phyloP scores from a whole-genome alignment of 164 flowering plant genomes.

The Liquidambar formosana region DNA sequence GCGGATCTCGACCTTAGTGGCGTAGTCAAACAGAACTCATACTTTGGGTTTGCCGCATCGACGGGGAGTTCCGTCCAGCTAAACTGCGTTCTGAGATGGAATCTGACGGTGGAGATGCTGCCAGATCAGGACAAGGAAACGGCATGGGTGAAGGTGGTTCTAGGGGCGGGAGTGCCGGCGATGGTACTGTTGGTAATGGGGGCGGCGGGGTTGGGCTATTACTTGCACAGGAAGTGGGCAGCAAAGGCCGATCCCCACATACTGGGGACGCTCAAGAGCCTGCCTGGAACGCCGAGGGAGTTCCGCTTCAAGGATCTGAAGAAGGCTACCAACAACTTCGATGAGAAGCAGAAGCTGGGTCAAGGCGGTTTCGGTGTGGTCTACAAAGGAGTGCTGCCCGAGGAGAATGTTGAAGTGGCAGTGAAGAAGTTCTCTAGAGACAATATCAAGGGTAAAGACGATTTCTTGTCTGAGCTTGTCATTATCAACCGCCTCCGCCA shows the following conservation, averaged over 20 bases:
- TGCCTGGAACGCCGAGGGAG: slow-evolving; percentile 65
- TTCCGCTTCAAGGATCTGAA: slow-evolving; percentile 55
- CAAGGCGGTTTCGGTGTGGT: slow-evolving; percentile 80
- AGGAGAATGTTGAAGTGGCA: slow-evolving; percentile 43
- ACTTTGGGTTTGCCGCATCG: too few relatives aligned
- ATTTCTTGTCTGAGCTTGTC: slow-evolving; percentile 74
- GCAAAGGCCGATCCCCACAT: too few relatives aligned
- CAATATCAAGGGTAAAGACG: slow-evolving; percentile 53
- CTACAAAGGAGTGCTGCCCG: slow-evolving; percentile 47
- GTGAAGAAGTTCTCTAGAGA: slow-evolving; percentile 78
- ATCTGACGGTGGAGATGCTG: too few relatives aligned
- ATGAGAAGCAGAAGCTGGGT: slow-evolving; percentile 53
- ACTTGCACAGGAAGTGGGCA: neutral
- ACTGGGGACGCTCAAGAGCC: slow-evolving; percentile 40
- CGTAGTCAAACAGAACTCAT: too few relatives aligned
- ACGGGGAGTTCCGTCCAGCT: too few relatives aligned
- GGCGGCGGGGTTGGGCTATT: too few relatives aligned
- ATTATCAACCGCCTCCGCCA: slow-evolving; percentile 75
- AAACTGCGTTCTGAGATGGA: too few relatives aligned
- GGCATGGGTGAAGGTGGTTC: too few relatives aligned
- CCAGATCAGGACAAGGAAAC: too few relatives aligned
- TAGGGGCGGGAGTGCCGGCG: too few relatives aligned
- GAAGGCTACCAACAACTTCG: slow-evolving; percentile 62
- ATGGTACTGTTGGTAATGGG: too few relatives aligned
- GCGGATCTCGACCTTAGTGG: too few relatives aligned